Evolutionary conservation across 179 eudicot species (phyloP).

Genomic region (Patellifolia procumbens): DNA sequence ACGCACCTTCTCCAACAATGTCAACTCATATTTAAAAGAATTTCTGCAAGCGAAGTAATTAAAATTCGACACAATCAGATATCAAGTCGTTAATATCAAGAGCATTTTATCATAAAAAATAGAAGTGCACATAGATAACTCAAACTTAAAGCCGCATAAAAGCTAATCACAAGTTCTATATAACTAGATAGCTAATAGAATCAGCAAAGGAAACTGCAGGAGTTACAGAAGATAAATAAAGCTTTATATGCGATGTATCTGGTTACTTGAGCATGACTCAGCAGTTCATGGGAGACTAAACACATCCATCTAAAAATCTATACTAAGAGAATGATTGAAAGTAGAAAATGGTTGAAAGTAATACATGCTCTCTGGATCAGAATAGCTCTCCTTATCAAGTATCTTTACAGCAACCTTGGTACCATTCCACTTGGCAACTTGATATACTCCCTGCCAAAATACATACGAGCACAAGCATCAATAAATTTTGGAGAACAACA

Average conservation of each 20-base stretch:
- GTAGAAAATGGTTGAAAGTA: slow-evolving; percentile 18
- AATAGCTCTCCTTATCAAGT: slow-evolving; percentile 88
- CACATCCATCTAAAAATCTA: too few relatives aligned
- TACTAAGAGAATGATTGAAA: not conserved
- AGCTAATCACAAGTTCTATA: not conserved
- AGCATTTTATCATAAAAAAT: too few relatives aligned
- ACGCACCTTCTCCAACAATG: slow-evolving; percentile 87
- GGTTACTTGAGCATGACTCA: slow-evolving; percentile 5
- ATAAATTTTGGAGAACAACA: not conserved
- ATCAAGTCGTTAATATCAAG: not conserved
- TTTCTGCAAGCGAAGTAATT: slow-evolving; percentile 55
- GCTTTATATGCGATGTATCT: not conserved
- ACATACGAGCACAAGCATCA: slow-evolving; percentile 1
- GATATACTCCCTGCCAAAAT: slow-evolving; percentile 71
- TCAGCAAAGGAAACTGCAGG: too few relatives aligned
- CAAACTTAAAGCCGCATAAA: slow-evolving; percentile 15
- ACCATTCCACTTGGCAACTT: slow-evolving; percentile 99
- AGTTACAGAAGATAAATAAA: slow-evolving; percentile 1
- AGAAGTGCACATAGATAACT: not conserved
- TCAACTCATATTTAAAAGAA: slow-evolving; percentile 83
- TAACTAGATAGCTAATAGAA: not conserved
- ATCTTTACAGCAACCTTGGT: slow-evolving; percentile 96
- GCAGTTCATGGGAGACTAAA: not conserved
- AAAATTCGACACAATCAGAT: not conserved
- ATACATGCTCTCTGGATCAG: slow-evolving; percentile 94